Percentiles rank a stretch among this genome's conserved stretches.
Evolutionary conservation across 139 green algal species (phyloP).

Genomic region (Parachlorella kessleri): DNA sequence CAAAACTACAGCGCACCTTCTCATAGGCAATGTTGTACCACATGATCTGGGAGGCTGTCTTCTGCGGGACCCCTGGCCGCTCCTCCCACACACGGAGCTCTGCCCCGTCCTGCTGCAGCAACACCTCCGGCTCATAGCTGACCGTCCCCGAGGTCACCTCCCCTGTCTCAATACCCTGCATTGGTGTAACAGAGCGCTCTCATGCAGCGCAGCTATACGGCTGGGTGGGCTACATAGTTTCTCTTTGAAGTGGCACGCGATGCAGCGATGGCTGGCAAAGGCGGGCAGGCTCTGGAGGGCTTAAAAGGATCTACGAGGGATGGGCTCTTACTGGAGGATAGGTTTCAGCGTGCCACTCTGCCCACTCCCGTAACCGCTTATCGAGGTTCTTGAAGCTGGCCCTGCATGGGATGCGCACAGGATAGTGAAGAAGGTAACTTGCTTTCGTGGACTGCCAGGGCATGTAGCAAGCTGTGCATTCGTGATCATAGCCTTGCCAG

Average conservation of each 20-base stretch:
- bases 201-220: background rate
- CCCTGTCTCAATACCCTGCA: background rate
- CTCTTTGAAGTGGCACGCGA: background rate
- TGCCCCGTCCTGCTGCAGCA: background rate
- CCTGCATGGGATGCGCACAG: too few species aligned
- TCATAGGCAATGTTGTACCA: constrained; percentile 41
- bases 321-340: constrained; percentile 10
- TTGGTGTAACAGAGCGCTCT: background rate
- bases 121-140: background rate
- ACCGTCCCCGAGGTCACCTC: constrained; percentile 4
- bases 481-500: too few species aligned
- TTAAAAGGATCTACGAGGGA: background rate
- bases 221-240: background rate
- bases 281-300: background rate
- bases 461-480: too few species aligned
- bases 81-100: constrained; percentile 23
- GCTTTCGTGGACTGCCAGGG: too few species aligned
- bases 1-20: background rate
- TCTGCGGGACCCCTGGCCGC: background rate
- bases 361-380: constrained; percentile 12
- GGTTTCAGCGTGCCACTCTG: constrained; percentile 10
- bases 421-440: too few species aligned
- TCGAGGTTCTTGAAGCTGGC: constrained; percentile 21
- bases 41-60: background rate
- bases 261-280: background rate